Percentiles rank a stretch among this genome's conserved stretches.
Conservation (phyloP, 257 asterid genomes). For the Linaria vulgaris region DNA sequence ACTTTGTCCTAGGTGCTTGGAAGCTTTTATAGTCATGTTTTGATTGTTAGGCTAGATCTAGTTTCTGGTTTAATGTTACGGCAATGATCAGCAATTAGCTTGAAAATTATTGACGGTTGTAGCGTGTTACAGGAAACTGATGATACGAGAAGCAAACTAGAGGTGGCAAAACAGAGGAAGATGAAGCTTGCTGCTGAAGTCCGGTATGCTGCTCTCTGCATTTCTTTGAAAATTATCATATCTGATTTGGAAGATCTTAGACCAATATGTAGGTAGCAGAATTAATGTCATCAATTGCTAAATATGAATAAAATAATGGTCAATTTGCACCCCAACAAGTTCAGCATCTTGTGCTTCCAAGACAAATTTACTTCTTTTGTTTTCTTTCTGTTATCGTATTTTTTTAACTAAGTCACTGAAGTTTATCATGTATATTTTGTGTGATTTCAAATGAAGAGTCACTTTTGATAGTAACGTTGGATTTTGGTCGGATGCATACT, state of each 20-base stretch:
- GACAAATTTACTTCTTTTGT: neutral
- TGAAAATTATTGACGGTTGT: neutral
- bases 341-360: neutral
- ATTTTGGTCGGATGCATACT: too few relatives aligned
- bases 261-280: neutral
- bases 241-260: constrained; percentile 1
- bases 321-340: neutral
- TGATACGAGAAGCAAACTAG: constrained; percentile 51
- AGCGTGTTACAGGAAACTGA: constrained; percentile 50
- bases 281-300: constrained; percentile 1
- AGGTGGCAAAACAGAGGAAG: constrained; percentile 61
- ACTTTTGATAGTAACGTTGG: neutral
- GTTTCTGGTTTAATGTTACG: neutral
- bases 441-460: neutral
- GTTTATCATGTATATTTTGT: neutral
- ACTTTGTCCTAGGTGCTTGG: too few relatives aligned
- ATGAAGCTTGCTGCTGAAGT: constrained; percentile 67
- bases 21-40: too few relatives aligned
- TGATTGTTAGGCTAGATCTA: constrained; percentile 7
- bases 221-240: neutral
- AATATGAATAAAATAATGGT: constrained; percentile 10
- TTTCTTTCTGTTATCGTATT: neutral
- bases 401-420: neutral
- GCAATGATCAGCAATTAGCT: neutral
- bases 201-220: constrained; percentile 46